Conservation (phyloP, 176 grass and related monocot genomes). For the Thalia dealbata region DNA sequence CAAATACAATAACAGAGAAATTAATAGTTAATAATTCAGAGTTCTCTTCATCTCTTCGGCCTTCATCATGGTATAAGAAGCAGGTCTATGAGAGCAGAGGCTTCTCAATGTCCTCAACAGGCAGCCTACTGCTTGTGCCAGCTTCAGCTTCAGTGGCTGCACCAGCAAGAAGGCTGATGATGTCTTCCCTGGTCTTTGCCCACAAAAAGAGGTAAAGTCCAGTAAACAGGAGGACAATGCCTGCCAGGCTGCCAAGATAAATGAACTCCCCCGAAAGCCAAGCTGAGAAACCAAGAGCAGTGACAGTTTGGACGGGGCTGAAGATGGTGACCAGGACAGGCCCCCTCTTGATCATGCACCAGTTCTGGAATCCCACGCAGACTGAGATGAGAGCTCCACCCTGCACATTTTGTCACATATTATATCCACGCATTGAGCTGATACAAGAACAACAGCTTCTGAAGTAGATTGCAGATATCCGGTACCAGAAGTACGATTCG, state of each 20-base stretch:
- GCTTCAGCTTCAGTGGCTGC: too few species aligned
- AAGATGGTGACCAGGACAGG: constrained; percentile 56
- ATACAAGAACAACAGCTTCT: too few species aligned
- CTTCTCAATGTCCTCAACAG: constrained; percentile 8
- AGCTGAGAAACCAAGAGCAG: constrained; percentile 33
- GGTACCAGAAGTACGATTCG: constrained; percentile 37
- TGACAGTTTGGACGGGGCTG: constrained; percentile 51
- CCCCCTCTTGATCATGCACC: constrained; percentile 45
- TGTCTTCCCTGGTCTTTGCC: constrained; percentile 38
- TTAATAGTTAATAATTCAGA: too few species aligned
- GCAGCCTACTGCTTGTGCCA: background rate
- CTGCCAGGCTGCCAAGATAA: constrained; percentile 31
- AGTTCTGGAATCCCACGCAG: constrained; percentile 38
- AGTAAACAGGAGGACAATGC: constrained; percentile 46
- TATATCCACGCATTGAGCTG: too few species aligned
- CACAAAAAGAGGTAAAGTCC: constrained; percentile 57
- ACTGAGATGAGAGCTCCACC: constrained; percentile 25
- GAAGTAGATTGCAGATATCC: too few species aligned
- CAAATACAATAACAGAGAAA: background rate
- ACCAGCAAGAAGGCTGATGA: too few species aligned
- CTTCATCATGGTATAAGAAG: too few species aligned
- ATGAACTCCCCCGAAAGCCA: constrained; percentile 32
- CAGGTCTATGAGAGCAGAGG: background rate
- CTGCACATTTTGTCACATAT: constrained; percentile 8
- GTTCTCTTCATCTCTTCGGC: too few species aligned